phyloP scores from a whole-genome alignment of 2,329 filamentous ascomycete species.

The Sporothrix pseudoabietina region DNA sequence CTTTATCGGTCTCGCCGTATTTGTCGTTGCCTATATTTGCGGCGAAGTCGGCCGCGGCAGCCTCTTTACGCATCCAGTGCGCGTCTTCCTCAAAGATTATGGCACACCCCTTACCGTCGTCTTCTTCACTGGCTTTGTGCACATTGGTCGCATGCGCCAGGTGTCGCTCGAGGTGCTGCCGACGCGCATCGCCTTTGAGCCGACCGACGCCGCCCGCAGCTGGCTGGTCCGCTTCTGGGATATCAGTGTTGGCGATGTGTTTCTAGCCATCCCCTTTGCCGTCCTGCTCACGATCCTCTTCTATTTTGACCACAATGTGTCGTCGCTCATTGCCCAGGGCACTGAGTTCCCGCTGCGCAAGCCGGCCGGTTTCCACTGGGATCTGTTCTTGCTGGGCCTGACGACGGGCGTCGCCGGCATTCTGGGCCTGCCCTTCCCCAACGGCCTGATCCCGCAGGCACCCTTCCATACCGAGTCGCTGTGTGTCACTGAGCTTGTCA shows the following conservation, averaged over 20 bases:
- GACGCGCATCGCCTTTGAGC: conserved; percentile 75
- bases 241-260: conserved; percentile 70
- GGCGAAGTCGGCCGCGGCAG: conserved; percentile 69
- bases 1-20: conserved; percentile 73
- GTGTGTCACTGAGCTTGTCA: conserved; percentile 64
- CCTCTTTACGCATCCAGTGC: conserved; percentile 72
- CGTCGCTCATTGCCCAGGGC: conserved; percentile 78
- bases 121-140: conserved; percentile 89
- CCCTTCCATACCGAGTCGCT: conserved; percentile 80
- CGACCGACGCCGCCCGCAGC: conserved; percentile 66
- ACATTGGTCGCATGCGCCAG: conserved; percentile 77
- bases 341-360: conserved; percentile 80
- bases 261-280: conserved; percentile 85
- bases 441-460: conserved; percentile 80
- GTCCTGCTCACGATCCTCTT: conserved; percentile 81
- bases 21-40: conserved; percentile 74
- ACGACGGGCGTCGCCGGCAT: conserved; percentile 76
- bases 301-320: conserved; percentile 89
- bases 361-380: conserved; percentile 84
- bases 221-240: conserved; percentile 88
- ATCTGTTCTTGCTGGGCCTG: conserved; percentile 76
- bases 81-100: conserved; percentile 87
- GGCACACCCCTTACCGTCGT: conserved; percentile 79
- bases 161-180: conserved; percentile 72
- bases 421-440: conserved; percentile 77